A percentile compares a stretch with the other conserved stretches of the same genome.
Evolutionary conservation across 2,329 filamentous ascomycete genomes (phyloP).

Genomic region (Sarocladium strictum): DNA sequence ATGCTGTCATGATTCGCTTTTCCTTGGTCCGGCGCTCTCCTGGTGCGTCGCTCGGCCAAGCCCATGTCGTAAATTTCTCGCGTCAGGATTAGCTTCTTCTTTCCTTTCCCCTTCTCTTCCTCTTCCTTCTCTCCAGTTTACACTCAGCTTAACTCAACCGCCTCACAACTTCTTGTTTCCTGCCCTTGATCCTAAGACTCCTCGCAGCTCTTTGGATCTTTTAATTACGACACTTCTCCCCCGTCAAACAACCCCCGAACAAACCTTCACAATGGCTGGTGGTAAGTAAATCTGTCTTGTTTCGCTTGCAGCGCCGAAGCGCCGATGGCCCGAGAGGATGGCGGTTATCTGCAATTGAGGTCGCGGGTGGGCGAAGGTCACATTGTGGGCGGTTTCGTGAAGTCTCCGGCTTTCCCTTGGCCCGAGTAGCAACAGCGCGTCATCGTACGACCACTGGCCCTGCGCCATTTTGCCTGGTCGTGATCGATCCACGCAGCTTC

Average conservation of each 20-base stretch:
- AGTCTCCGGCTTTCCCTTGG: background rate
- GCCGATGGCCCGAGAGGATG: background rate
- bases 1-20: conserved; percentile 32
- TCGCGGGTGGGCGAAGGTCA: conserved; percentile 10
- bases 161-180: conserved; percentile 6
- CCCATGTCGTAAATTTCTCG: conserved; percentile 21
- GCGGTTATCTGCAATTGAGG: conserved; percentile 16
- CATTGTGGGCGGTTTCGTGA: background rate
- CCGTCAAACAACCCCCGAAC: conserved; percentile 13
- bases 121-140: conserved; percentile 16
- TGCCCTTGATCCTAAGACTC: conserved; percentile 15
- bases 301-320: background rate
- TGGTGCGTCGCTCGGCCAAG: background rate
- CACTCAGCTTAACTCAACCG: conserved; percentile 14
- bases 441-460: conserved; percentile 10
- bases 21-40: conserved; percentile 9
- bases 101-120: conserved; percentile 17
- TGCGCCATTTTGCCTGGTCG: conserved; percentile 12
- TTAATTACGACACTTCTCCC: conserved; percentile 9
- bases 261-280: conserved; percentile 35
- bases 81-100: conserved; percentile 18
- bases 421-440: background rate
- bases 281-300: conserved; percentile 28
- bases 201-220: conserved; percentile 15
- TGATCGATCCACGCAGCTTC: background rate